Evolutionary conservation across 2,329 filamentous ascomycete genomes (phyloP).

Genomic region (Aspergillus sergii): DNA sequence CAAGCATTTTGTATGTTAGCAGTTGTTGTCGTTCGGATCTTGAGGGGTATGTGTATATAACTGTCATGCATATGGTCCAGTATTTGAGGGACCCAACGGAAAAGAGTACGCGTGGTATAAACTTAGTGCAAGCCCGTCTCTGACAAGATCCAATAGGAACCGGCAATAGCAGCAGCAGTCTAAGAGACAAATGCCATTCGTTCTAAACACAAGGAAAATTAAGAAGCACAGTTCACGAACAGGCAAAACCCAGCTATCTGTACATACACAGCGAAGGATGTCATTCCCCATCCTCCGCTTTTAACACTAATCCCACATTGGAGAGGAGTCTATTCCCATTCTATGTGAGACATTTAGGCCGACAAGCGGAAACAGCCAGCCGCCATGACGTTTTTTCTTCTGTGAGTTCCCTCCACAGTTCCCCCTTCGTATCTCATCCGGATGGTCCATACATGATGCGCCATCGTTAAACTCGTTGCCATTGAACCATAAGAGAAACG

Average conservation of each 20-base stretch:
- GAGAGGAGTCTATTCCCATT: conserved; percentile 10
- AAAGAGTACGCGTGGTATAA: neutral
- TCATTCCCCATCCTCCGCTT: conserved; percentile 22
- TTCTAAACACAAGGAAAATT: conserved; percentile 33
- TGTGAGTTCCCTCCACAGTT: conserved; percentile 11
- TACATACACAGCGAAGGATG: conserved; percentile 40
- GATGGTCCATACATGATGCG: conserved; percentile 8
- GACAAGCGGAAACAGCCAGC: conserved; percentile 1
- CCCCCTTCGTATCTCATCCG: conserved; percentile 12
- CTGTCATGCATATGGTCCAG: neutral
- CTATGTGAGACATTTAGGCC: conserved; percentile 3
- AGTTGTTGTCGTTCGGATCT: neutral
- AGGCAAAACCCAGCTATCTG: conserved; percentile 45
- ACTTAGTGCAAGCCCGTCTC: neutral
- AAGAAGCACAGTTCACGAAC: conserved; percentile 39
- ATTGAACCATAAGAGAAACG: conserved; percentile 22
- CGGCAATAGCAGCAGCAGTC: conserved; percentile 12
- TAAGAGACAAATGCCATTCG: conserved; percentile 36
- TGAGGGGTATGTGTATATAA: neutral
- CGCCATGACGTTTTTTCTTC: neutral
- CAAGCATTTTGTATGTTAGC: neutral
- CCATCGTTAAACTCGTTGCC: conserved; percentile 12
- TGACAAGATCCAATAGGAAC: neutral
- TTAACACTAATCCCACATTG: conserved; percentile 15
- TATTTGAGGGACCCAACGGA: neutral